Evolutionary conservation across 106 monocot genomes (phyloP).

Genomic region (Vanilla planifolia): DNA sequence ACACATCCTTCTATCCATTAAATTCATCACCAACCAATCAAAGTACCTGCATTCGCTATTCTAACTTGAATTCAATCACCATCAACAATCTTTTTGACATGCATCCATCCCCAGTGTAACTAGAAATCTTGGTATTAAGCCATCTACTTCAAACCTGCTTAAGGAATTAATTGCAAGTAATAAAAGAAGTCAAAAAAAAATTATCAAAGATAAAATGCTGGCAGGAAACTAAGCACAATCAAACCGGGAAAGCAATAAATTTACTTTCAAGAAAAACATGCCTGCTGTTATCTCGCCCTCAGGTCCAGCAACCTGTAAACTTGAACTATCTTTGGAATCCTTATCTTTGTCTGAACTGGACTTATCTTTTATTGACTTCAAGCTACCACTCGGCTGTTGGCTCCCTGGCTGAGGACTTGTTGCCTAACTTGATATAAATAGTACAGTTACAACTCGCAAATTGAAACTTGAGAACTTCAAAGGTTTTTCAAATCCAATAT

Average conservation of each 20-base stretch:
- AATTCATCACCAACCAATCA: too few species aligned
- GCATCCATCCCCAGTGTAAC: too few species aligned
- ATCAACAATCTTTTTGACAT: too few species aligned
- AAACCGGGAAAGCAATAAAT: neutral
- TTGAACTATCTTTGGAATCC: slow-evolving; percentile 75
- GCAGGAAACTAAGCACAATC: neutral
- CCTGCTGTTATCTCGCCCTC: slow-evolving; percentile 96
- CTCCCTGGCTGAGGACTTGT: slow-evolving; percentile 80
- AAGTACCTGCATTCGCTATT: too few species aligned
- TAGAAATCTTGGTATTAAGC: too few species aligned
- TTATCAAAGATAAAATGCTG: too few species aligned
- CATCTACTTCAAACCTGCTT: too few species aligned
- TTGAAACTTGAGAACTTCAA: neutral
- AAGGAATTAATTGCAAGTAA: too few species aligned
- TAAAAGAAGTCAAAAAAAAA: too few species aligned
- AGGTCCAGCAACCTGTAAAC: slow-evolving; percentile 77
- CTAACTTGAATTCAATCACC: too few species aligned
- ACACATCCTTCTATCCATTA: too few species aligned
- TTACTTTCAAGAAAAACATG: neutral
- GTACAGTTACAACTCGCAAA: neutral
- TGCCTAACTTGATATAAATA: slow-evolving; percentile 34
- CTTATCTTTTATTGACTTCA: slow-evolving; percentile 89
- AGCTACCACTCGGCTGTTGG: slow-evolving; percentile 64
- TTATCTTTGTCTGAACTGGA: slow-evolving; percentile 54
- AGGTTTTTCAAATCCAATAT: neutral